Evolutionary conservation across 306 rosid species (phyloP), one percentile per base, ranked within the genome.

Genomic region (Trifolium subterraneum): DNA sequence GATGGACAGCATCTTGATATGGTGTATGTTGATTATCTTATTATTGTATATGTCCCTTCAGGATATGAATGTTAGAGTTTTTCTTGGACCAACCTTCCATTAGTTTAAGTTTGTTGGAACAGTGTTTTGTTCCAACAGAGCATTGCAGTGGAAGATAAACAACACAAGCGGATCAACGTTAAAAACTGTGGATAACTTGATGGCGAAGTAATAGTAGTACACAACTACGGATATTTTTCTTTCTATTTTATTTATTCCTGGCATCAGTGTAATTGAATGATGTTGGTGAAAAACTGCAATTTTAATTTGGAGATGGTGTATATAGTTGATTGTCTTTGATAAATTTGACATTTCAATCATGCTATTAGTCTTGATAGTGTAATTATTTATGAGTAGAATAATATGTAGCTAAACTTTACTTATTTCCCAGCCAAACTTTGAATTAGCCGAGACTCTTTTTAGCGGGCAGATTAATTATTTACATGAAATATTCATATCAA

Each of bases 1-100:
- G 75, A 38, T 88, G 93, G 97, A 88, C 89, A 58, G 50, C 45
- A 23, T 79, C 84, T 18, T 83, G 78, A 84, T 69, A 82, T 13
- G 62, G 45, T 64, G 38, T 51, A 44, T 45, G 7, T 22, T 29
- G 48, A 71, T 54, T 47, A 47, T 78, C 55, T 19, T 74, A 39
- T 29, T 56, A 2, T 50, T 50, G 50, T 64, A 23, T 54, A 25
- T 60, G 72, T 56, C 51, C 58, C 67, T 73, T 44, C 31, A 7
- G 47, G 39, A 39, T 50, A 60, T 31, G 6, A 4, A 55, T 73
- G 22, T 18, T 73, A 22, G 16, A 52, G 42, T 20, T 31, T 38
- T 59, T n/a, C 71, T 51, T 70, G 51, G 66, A 47, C 52, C 71
- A 35, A 56, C 22, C 31, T 61, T 10, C 50, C 16, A 42, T 27